A percentile compares a stretch with the other conserved stretches of the same genome.
phyloP scores from a whole-genome alignment of 2,329 filamentous ascomycete genomes.

The Fusarium sp. region DNA sequence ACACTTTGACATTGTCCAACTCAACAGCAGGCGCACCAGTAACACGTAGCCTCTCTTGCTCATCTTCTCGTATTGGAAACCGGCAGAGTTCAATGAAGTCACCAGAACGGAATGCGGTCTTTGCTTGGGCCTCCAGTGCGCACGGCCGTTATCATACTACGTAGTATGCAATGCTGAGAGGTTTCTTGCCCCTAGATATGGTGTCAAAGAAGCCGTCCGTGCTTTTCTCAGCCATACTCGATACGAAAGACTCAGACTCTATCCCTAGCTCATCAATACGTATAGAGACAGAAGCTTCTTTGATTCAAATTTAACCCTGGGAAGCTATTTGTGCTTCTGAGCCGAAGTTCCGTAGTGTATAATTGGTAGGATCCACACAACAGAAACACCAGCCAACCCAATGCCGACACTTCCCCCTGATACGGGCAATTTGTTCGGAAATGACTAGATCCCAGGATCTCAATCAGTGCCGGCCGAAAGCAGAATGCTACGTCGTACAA shows the following conservation, averaged over 20 bases:
- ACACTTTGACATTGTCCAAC: background rate
- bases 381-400: background rate
- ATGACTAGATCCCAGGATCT: background rate
- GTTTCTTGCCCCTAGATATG: background rate
- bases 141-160: background rate
- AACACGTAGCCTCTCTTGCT: background rate
- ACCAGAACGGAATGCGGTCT: background rate
- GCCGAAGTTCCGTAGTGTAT: background rate
- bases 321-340: background rate
- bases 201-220: background rate
- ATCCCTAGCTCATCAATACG: no score
- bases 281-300: rapidly evolving
- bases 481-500: background rate
- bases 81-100: background rate
- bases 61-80: background rate
- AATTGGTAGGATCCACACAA: background rate
- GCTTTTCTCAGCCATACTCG: background rate
- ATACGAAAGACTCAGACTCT: no score
- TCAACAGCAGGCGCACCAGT: background rate
- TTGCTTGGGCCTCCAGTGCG: background rate
- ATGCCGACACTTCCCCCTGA: background rate
- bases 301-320: no score
- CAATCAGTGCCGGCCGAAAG: background rate
- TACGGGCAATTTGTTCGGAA: background rate
- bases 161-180: background rate